These are phyloP conservation scores for Candida manassasensis DNA, from an alignment of 805 yeast species.

Conservation along the genomic window DNA sequence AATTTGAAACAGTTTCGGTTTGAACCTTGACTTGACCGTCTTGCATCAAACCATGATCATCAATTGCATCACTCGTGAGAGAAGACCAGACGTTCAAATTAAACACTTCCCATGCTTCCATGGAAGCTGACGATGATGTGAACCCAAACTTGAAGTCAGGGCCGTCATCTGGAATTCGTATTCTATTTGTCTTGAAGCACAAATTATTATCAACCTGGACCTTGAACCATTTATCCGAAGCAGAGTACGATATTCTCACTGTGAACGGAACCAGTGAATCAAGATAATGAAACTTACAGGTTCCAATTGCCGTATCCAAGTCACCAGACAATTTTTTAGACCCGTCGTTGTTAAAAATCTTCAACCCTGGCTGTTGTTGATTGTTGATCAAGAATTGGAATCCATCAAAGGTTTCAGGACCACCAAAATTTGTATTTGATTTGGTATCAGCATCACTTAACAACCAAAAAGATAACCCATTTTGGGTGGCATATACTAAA, in stretches of 20 bases:
- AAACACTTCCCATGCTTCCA: slow-evolving; percentile 62
- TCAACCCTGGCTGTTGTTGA: slow-evolving; percentile 45
- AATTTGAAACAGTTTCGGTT: slow-evolving; percentile 22
- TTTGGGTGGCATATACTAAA: slow-evolving; percentile 23
- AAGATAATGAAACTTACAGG: slow-evolving; percentile 56
- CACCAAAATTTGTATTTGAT: slow-evolving; percentile 38
- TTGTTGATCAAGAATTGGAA: slow-evolving; percentile 56
- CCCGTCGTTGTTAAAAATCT: slow-evolving; percentile 61
- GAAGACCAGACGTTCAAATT: slow-evolving; percentile 52
- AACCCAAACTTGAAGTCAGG: slow-evolving; percentile 47
- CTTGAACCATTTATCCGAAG: slow-evolving; percentile 42
- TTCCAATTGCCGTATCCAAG: slow-evolving; percentile 41
- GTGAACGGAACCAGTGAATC: slow-evolving; percentile 69
- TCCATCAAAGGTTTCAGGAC: slow-evolving; percentile 55
- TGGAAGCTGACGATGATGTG: slow-evolving; percentile 29
- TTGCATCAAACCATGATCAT: slow-evolving; percentile 49
- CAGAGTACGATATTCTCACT: slow-evolving; percentile 57
- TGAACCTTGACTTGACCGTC: slow-evolving; percentile 40
- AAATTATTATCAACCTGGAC: slow-evolving; percentile 70
- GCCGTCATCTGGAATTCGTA: slow-evolving; percentile 37
- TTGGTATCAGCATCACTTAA: slow-evolving; percentile 19
- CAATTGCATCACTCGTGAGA: slow-evolving; percentile 51
- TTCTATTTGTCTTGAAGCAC: slow-evolving; percentile 59
- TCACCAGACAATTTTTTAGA: slow-evolving; percentile 27
- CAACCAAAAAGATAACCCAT: slow-evolving; percentile 60